phyloP scores from a whole-genome alignment of 106 monocot species.

The Alisma plantagoaquatica region DNA sequence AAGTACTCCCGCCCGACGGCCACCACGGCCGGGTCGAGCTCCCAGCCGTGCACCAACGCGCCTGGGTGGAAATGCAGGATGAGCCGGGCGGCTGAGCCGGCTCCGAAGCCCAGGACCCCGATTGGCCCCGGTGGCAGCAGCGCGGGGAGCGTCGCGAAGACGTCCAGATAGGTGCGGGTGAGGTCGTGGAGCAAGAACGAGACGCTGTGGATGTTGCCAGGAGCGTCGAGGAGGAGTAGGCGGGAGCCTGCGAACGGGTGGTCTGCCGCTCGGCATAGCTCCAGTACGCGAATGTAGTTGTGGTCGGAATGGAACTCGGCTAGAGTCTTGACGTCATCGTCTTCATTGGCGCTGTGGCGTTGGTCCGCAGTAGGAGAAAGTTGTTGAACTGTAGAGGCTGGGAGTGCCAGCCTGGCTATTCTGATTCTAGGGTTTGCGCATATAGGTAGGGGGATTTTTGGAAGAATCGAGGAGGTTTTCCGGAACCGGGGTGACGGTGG shows the following conservation, averaged over 20 bases:
- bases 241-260: constrained; percentile 75
- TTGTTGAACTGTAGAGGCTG: background rate
- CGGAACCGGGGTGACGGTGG: constrained; percentile 7
- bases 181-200: constrained; percentile 40
- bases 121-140: constrained; percentile 60
- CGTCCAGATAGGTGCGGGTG: constrained; percentile 79
- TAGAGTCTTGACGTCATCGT: constrained; percentile 49
- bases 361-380: background rate
- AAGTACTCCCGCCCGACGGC: constrained; percentile 56
- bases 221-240: constrained; percentile 86
- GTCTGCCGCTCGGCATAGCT: constrained; percentile 60
- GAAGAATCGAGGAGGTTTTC: constrained; percentile 4
- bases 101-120: constrained; percentile 76
- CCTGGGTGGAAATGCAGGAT: constrained; percentile 50
- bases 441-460: background rate
- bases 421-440: background rate
- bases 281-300: constrained; percentile 72
- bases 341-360: constrained; percentile 2
- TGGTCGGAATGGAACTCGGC: constrained; percentile 48
- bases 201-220: constrained; percentile 92
- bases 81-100: constrained; percentile 59
- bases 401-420: background rate
- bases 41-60: constrained; percentile 54
- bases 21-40: constrained; percentile 71
- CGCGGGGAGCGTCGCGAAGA: constrained; percentile 84